A percentile compares a stretch with the other conserved stretches of the same genome.
Conservation (phyloP, 2,329 filamentous ascomycete species). For the Aspergillus novoparasiticus region DNA sequence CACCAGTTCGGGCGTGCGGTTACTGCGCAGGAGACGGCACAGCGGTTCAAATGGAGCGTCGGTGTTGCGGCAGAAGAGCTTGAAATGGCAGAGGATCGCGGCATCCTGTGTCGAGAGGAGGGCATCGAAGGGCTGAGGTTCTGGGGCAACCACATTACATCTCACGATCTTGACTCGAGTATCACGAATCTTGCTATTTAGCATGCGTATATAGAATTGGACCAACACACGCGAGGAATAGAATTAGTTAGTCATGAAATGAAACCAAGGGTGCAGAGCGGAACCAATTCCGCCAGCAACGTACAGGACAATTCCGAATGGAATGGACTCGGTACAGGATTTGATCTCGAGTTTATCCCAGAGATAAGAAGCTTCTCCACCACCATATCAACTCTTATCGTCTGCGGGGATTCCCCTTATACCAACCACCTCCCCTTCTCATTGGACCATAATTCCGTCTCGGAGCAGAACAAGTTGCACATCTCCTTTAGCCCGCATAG, state of each 20-base stretch:
- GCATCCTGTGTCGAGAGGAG: constrained; percentile 85
- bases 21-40: constrained; percentile 85
- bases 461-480: neutral
- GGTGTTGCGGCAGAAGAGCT: constrained; percentile 94
- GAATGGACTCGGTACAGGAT: no score
- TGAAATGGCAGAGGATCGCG: constrained; percentile 94
- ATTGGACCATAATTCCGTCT: neutral
- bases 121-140: constrained; percentile 88
- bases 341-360: neutral
- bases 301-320: no score
- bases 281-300: neutral
- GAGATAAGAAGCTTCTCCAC: neutral
- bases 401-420: neutral
- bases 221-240: neutral
- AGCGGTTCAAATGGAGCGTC: constrained; percentile 94
- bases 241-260: neutral
- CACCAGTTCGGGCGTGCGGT: constrained; percentile 77
- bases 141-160: constrained; percentile 73
- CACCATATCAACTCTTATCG: neutral
- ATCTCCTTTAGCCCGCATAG: neutral
- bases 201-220: neutral
- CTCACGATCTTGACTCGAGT: constrained; percentile 9
- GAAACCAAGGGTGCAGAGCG: neutral
- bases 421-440: neutral
- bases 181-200: constrained; percentile 5